Conservation (phyloP, 306 rosid genomes). For the Alnus rubra region DNA sequence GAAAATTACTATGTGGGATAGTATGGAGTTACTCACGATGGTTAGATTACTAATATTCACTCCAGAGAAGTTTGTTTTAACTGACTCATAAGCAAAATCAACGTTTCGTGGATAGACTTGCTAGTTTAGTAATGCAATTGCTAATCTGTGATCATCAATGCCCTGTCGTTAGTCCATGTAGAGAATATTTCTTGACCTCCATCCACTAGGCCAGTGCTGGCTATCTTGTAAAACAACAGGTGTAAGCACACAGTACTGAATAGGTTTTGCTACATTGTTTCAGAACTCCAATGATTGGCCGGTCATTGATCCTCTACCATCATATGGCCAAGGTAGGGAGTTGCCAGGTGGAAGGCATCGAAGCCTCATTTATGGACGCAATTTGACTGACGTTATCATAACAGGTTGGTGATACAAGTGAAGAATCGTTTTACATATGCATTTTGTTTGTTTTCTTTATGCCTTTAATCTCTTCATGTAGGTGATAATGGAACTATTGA, state of each 20-base stretch:
- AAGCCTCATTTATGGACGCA: constrained; percentile 69
- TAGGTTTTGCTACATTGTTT: constrained; percentile 28
- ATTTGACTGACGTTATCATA: constrained; percentile 77
- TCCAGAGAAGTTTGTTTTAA: neutral
- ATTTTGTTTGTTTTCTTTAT: constrained; percentile 30
- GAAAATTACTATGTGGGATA: constrained; percentile 12
- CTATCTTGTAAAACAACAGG: constrained; percentile 19
- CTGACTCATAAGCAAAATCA: constrained; percentile 4
- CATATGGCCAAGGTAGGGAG: constrained; percentile 94
- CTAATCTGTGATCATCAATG: neutral
- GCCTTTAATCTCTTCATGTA: constrained; percentile 37
- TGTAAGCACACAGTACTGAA: constrained; percentile 19
- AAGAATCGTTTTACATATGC: constrained; percentile 10
- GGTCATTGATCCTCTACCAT: constrained; percentile 72
- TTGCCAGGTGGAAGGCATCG: constrained; percentile 74
- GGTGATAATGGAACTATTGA: constrained; percentile 71
- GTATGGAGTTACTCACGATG: neutral
- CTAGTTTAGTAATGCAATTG: constrained; percentile 6
- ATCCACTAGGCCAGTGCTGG: constrained; percentile 8
- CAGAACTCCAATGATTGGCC: constrained; percentile 77
- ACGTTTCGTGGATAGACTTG: neutral
- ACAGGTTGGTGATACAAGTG: constrained; percentile 53
- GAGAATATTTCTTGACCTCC: constrained; percentile 3
- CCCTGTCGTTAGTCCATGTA: constrained; percentile 2
- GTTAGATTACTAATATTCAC: constrained; percentile 13